A percentile compares a stretch with the other conserved stretches of the same genome.
These are phyloP conservation scores for Podila epicladia DNA, from an alignment of 192 early-diverging fungal genomes.

Conservation along the genomic window DNA sequence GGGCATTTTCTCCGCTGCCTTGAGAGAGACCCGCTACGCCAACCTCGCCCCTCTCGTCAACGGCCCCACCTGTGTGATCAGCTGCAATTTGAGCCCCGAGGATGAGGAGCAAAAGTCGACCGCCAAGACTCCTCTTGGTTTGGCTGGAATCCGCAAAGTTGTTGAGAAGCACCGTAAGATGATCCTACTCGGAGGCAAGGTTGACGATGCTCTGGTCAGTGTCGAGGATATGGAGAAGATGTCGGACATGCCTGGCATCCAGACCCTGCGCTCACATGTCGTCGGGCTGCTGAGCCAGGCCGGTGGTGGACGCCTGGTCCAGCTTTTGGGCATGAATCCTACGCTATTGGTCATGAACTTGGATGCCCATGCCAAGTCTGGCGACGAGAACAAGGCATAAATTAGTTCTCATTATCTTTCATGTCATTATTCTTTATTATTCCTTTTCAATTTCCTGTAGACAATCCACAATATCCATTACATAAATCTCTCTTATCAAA, in stretches of 20 bases:
- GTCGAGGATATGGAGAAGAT: slow-evolving; percentile 58
- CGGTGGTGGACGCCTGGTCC: slow-evolving; percentile 53
- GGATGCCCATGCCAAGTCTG: slow-evolving; percentile 49
- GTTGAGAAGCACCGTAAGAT: slow-evolving; percentile 66
- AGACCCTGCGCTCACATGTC: slow-evolving; percentile 55
- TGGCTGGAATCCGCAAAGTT: slow-evolving; percentile 50
- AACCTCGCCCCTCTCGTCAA: slow-evolving; percentile 60
- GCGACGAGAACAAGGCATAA: slow-evolving; percentile 10
- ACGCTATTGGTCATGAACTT: slow-evolving; percentile 49
- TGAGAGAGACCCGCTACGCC: slow-evolving; percentile 54
- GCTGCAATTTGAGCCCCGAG: slow-evolving; percentile 53
- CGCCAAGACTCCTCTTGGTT: slow-evolving; percentile 39
- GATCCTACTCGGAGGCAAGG: slow-evolving; percentile 63
- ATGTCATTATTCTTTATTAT: not conserved
- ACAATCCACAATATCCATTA: not conserved
- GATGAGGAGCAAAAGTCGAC: slow-evolving; percentile 44
- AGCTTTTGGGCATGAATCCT: slow-evolving; percentile 52
- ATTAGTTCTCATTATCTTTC: too few species aligned
- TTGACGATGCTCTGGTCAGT: slow-evolving; percentile 62
- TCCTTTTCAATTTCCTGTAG: not conserved
- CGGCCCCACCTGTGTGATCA: slow-evolving; percentile 64
- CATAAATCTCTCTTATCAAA: slow-evolving; percentile 2
- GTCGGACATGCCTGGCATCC: slow-evolving; percentile 57
- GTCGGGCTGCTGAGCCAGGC: slow-evolving; percentile 58
- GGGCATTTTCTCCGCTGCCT: slow-evolving; percentile 57